Evolutionary conservation across 1,284 basidiomycete species (phyloP).

Genomic region (Abortiporus biennis): DNA sequence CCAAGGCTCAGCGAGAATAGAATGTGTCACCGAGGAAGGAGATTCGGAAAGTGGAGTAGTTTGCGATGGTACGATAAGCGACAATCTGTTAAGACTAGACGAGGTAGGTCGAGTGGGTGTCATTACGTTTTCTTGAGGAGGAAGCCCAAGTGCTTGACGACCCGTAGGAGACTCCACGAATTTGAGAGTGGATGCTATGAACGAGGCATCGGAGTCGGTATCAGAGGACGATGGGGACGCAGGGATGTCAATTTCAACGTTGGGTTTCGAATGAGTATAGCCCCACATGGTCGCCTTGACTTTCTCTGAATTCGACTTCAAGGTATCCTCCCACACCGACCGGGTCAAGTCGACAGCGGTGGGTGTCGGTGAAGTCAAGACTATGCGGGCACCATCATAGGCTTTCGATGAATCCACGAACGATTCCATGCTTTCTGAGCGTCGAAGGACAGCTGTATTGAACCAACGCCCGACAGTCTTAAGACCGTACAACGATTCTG

Average conservation of each 20-base stretch:
- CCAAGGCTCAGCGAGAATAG: constrained; percentile 25
- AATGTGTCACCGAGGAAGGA: constrained; percentile 14
- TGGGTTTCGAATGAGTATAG: constrained; percentile 14
- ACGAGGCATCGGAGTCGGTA: constrained; percentile 34
- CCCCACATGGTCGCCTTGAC: constrained; percentile 16
- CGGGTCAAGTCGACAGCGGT: constrained; percentile 27
- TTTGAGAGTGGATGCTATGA: constrained; percentile 40
- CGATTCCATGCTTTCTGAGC: constrained; percentile 19
- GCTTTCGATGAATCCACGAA: constrained; percentile 15
- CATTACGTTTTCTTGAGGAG: constrained; percentile 1
- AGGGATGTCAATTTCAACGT: constrained; percentile 15
- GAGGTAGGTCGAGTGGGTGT: constrained; percentile 13
- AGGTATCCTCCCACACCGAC: constrained; percentile 51
- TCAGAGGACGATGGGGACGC: constrained; percentile 21
- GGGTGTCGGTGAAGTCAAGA: constrained; percentile 16
- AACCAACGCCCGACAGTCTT: constrained; percentile 18
- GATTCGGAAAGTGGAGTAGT: constrained; percentile 5
- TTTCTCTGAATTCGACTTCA: constrained; percentile 10
- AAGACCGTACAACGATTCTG: constrained; percentile 22
- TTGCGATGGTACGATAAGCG: constrained; percentile 9
- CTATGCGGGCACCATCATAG: constrained; percentile 8
- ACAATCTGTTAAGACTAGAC: constrained; percentile 12
- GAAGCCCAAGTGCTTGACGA: constrained; percentile 19
- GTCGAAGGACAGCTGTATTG: constrained; percentile 12
- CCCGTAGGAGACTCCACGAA: constrained; percentile 37